Percentiles rank a stretch among this genome's conserved stretches.
Evolutionary conservation across 148 eudicot species (phyloP).

Genomic region (Vaccinium macrocarpon): DNA sequence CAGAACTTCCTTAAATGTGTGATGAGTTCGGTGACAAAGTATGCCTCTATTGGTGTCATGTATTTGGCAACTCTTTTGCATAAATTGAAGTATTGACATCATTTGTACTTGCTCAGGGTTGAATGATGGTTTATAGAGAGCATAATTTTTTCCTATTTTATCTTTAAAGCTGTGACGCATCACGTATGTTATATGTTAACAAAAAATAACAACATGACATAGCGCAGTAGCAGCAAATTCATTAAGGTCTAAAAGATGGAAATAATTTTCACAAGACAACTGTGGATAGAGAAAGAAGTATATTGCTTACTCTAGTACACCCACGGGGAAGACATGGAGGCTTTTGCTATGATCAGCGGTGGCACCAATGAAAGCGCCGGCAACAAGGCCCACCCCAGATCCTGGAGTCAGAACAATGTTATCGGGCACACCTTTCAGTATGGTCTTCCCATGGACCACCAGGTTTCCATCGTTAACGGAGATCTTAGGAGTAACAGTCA

Average conservation of each 20-base stretch:
- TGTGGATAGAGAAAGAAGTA: not conserved
- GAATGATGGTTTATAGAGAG: not conserved
- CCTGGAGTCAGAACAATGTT: slow-evolving; percentile 72
- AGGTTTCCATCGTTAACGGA: slow-evolving; percentile 66
- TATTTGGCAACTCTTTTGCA: not conserved
- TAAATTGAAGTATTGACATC: not conserved
- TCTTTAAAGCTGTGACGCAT: not conserved
- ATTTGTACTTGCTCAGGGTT: not conserved
- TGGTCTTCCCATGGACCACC: slow-evolving; percentile 75
- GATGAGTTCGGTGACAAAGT: not conserved
- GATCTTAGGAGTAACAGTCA: slow-evolving; percentile 77
- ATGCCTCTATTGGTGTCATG: not conserved
- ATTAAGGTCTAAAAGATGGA: not conserved
- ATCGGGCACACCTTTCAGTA: slow-evolving; percentile 72
- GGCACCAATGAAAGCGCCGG: slow-evolving; percentile 82
- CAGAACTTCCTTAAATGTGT: not conserved
- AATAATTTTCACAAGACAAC: not conserved
- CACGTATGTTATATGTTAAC: not conserved
- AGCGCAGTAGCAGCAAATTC: not conserved
- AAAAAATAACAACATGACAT: not conserved
- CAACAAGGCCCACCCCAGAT: slow-evolving; percentile 50
- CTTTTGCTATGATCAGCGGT: slow-evolving; percentile 57
- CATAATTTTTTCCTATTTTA: not conserved
- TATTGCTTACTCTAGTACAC: slow-evolving; percentile 69
- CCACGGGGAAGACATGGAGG: slow-evolving; percentile 83